These are phyloP conservation scores for Osmanthus fragrans DNA, from an alignment of 257 asterid species.

Conservation along the genomic window DNA sequence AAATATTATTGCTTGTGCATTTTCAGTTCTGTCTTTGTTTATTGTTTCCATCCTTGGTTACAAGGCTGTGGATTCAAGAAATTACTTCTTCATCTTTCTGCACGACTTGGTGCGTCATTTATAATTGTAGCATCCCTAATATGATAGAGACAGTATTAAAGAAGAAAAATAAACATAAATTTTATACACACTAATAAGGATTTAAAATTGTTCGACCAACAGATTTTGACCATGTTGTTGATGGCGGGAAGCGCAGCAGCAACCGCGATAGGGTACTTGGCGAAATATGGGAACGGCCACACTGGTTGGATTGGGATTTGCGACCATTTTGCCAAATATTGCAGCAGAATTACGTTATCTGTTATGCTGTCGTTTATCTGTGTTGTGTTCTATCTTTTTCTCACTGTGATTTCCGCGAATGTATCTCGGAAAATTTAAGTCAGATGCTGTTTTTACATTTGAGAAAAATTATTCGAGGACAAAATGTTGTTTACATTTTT, in stretches of 20 bases:
- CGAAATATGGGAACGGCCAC: constrained; percentile 53
- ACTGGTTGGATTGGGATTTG: constrained; percentile 65
- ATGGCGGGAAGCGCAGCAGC: constrained; percentile 66
- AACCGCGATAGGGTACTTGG: constrained; percentile 59
- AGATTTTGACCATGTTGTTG: constrained; percentile 45
- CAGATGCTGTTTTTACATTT: not conserved
- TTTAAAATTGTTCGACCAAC: constrained; percentile 4
- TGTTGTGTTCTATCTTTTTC: constrained; percentile 36
- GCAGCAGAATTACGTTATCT: constrained; percentile 40
- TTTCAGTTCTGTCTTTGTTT: constrained; percentile 38
- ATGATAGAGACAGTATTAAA: not conserved
- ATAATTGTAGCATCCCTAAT: not conserved
- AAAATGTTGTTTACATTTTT: not conserved
- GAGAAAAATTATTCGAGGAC: not conserved
- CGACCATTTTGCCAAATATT: constrained; percentile 46
- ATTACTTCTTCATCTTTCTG: constrained; percentile 54
- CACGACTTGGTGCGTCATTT: constrained; percentile 61
- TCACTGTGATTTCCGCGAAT: constrained; percentile 47
- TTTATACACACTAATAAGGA: not conserved
- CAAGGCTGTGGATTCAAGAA: constrained; percentile 27
- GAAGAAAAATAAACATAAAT: not conserved
- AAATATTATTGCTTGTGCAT: constrained; percentile 47
- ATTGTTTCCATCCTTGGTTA: constrained; percentile 26
- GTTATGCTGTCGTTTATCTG: constrained; percentile 29
- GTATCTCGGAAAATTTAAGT: constrained; percentile 34